Base-by-base conservation (phyloP, 225 moss, liverwort and hornwort species). In the Antitrichia curtipendula region DNA sequence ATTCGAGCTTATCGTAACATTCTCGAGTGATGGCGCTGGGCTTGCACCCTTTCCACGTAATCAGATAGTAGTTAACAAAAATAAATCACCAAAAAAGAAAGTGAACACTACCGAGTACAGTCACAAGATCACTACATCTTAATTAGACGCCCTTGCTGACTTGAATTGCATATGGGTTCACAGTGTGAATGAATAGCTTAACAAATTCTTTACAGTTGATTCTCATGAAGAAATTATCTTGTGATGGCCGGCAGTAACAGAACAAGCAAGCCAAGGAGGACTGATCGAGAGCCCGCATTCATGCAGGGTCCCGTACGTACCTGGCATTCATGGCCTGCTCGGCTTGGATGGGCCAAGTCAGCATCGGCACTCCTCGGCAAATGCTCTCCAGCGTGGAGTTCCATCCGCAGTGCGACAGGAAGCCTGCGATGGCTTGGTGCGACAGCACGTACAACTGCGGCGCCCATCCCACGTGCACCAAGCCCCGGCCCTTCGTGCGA, bases 401-500 rank as follows among this genome's bases (percentile, higher is more conserved):
- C 90, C 88, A 91, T 8, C 90, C 90, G 77, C 90, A 88, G 57
- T 91, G 90, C 40, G 90, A 78, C 11, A 90, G 88, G 77, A 88
- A 91, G 47, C 88, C 91, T 23, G 85, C 88, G 3, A 71, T 18
- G 18, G 88, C 78, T 14, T 53, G 8, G 8, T 91, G 88, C 58
- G 68, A 82, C 15, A 91, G 62, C 54, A 88, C 82, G 13, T 86
- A 77, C 16, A 91, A 73, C 86, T 91, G 88, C 63, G 91, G 80
- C 62, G 81, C 91, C 88, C 91, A 91, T 2, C 60, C 53, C 16
- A 54, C 16, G 34, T 86, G 63, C 36, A 91, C 43, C 12, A 72
- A 45, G 28, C 91, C 91, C 36, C 88, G 62, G n/a, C 74, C 88
- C 83, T 73, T 56, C 12, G 71, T 86, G 61, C 91, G 91, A 38